A percentile compares a stretch with the other conserved stretches of the same genome.
Evolutionary conservation across 768 basidiomycete species (phyloP).

Genomic region (Mrakia gelida): DNA sequence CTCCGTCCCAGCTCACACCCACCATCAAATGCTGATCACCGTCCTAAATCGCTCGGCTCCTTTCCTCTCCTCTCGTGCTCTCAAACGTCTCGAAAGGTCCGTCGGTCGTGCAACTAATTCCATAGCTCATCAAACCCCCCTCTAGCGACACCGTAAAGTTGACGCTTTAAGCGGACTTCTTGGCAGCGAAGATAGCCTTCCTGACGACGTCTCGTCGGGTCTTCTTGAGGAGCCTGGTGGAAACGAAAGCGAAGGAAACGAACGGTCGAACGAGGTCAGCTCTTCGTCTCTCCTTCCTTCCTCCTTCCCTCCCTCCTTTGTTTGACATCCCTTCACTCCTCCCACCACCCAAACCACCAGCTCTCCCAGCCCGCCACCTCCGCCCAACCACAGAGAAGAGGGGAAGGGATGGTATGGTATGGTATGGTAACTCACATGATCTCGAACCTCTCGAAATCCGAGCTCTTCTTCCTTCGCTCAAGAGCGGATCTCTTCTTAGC

Average conservation of each 20-base stretch:
- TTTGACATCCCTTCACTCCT: conserved; percentile 52
- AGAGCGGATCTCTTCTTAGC: conserved; percentile 75
- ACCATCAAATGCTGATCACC: too few species aligned
- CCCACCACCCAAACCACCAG: conserved; percentile 44
- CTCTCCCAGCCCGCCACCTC: background rate
- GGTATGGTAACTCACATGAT: conserved; percentile 61
- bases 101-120: background rate
- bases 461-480: conserved; percentile 66
- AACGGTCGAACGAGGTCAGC: background rate
- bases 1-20: too few species aligned
- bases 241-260: background rate
- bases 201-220: conserved; percentile 35
- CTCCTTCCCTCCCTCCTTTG: background rate
- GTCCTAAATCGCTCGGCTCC: too few species aligned
- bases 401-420: too few species aligned
- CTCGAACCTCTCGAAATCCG: conserved; percentile 88
- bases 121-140: conserved; percentile 8
- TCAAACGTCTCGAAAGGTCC: background rate
- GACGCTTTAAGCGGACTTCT: conserved; percentile 41
- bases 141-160: background rate
- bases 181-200: conserved; percentile 47
- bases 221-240: conserved; percentile 33
- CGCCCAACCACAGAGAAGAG: background rate
- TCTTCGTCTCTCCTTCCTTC: background rate
- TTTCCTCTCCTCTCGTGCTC: background rate